Evolutionary conservation across 192 early-diverging fungal genomes (phyloP).

Genomic region (Umbelopsis vinacea): DNA sequence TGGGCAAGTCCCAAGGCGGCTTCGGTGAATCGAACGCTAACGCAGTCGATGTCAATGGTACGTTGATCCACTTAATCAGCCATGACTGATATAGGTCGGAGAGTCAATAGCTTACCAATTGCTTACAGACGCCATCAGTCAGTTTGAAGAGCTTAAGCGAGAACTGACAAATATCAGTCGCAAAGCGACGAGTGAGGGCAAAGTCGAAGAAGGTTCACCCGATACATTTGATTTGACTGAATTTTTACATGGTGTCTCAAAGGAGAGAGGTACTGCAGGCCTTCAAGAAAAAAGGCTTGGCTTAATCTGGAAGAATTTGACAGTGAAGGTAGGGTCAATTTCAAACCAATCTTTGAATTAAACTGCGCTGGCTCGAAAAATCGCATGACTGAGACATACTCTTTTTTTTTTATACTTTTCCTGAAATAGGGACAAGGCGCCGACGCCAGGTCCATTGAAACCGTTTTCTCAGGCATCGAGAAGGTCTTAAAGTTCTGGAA

Average conservation of each 20-base stretch:
- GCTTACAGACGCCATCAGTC: slow-evolving; percentile 29
- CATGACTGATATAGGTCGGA: not conserved
- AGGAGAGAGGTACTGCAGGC: slow-evolving; percentile 17
- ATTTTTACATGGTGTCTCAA: slow-evolving; percentile 23
- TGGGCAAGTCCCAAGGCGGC: not conserved
- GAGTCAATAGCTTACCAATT: not conserved
- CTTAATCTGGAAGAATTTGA: slow-evolving; percentile 38
- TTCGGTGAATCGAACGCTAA: slow-evolving; percentile 35
- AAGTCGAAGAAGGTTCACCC: slow-evolving; percentile 32
- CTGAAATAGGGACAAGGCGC: slow-evolving; percentile 32
- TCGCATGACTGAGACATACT: slow-evolving; percentile 4
- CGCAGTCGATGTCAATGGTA: slow-evolving; percentile 39
- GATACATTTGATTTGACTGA: slow-evolving; percentile 37
- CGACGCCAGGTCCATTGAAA: slow-evolving; percentile 40
- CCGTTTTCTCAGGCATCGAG: slow-evolving; percentile 15
- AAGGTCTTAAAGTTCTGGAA: slow-evolving; percentile 37
- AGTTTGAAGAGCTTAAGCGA: slow-evolving; percentile 35
- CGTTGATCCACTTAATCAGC: not conserved
- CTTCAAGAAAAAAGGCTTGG: slow-evolving; percentile 30
- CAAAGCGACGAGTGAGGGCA: slow-evolving; percentile 16
- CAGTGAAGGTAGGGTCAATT: slow-evolving; percentile 28
- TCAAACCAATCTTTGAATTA: not conserved
- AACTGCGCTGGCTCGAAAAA: not conserved
- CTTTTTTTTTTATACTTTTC: slow-evolving; percentile 15
- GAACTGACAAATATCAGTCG: slow-evolving; percentile 39